Evolutionary conservation across 495 filamentous ascomycete species (phyloP), one percentile per base, ranked within the genome.

Genomic region (Neurospora intermedia): DNA sequence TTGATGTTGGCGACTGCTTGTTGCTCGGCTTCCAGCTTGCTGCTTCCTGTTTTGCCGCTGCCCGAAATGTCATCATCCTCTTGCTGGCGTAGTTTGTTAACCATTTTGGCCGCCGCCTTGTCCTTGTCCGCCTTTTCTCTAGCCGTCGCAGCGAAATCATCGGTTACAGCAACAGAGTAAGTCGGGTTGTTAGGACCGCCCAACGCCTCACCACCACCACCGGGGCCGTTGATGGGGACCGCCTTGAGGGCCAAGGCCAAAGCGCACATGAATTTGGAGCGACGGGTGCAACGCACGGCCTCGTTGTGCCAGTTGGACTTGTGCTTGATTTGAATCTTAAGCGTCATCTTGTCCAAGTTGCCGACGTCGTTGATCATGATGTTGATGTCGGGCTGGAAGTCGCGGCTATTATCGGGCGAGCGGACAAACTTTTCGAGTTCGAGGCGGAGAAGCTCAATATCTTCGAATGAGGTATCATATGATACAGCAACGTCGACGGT

Each of bases 241-340:
- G 90, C 91, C 81, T 92, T 91, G 43, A 98, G 85, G 10, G 96
- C 94, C 11, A 94, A 83, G 8, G 97, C 90, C 48, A 99, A 86
- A 4, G 96, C 96, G 77, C 94, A 97, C 89, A 98, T 96, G 84
- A 99, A 97, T 81, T 97, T 98, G 77, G 92, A 96, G 71, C 94
- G 91, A 54, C 96, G 90, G 18, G 92, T 87, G 31, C 91, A 89
- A 31, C 95, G 91, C 46, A 98, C 85, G 40, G 88, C 87, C 74
- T 97, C 95, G 80, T 96, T 97, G 66, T 94, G 89, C 96, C 96
- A 99, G 83, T 98, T 99, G 74, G 91, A 91, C 84, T 97, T 97
- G 85, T 98, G 94, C 73, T 89, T 89, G 77, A 98, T 93, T 74
- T 92, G 91, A 45, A 96, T 87, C 74, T 88, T 89, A 43, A 99